These are phyloP conservation scores for Trichoderma guizhouense DNA, from an alignment of 2,329 filamentous ascomycete species.

Conservation along the genomic window DNA sequence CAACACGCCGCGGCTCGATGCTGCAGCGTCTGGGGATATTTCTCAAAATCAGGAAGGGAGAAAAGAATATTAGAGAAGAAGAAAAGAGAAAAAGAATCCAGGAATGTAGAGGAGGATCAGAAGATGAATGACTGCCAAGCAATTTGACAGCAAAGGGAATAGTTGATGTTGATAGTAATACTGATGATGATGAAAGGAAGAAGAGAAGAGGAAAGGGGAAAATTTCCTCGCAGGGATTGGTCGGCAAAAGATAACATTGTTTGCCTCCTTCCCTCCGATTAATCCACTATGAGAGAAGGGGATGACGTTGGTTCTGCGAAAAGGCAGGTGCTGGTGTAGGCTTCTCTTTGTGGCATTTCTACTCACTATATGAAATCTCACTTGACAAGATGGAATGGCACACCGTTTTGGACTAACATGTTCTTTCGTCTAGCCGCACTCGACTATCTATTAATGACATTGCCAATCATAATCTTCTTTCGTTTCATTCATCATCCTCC, in stretches of 20 bases:
- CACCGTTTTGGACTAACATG: background rate
- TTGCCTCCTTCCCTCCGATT: background rate
- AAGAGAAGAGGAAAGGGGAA: background rate
- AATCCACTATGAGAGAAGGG: background rate
- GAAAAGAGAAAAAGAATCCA: background rate
- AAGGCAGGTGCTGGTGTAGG: background rate
- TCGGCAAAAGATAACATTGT: too few species aligned
- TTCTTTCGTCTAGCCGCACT: conserved; percentile 19
- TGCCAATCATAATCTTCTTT: conserved; percentile 22
- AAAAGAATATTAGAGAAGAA: background rate
- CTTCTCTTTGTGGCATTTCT: background rate
- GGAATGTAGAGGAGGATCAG: background rate
- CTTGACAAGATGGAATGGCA: background rate
- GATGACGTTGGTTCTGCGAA: background rate
- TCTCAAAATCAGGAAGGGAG: background rate
- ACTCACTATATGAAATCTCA: background rate
- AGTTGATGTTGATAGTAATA: background rate
- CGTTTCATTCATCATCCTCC: conserved; percentile 21
- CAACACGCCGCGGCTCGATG: background rate
- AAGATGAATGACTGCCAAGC: background rate
- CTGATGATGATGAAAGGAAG: background rate
- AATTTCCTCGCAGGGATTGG: too few species aligned
- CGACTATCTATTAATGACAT: conserved; percentile 25
- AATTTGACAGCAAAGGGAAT: background rate
- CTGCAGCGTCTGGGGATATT: background rate